Base-by-base conservation (phyloP, 2,329 filamentous ascomycete species). In the Epichloe hybrida region DNA sequence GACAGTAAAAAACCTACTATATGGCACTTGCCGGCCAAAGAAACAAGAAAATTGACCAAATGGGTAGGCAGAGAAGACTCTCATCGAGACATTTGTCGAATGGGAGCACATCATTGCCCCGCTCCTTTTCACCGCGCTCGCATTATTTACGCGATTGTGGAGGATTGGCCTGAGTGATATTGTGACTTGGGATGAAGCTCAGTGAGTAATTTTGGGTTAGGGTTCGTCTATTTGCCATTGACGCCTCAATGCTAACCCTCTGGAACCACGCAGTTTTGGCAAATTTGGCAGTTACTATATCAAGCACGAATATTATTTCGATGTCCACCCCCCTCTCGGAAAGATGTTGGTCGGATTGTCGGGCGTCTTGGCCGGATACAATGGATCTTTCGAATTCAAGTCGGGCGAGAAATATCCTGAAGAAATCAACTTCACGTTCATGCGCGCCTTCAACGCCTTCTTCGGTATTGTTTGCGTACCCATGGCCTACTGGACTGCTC, bases 251-350 rank as follows among this genome's bases (percentile, higher is more conserved):
- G 17, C 41, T 49, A 49, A 53, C 56, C 58, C 66, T 66, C 59
- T 66, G 15, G 12, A 17, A 38, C 9, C 36, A 49, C 17, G 17
- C 56, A 88, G 84, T 69, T 94, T 94, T 68, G 88, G 88, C 66
- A 98, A 98, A 74, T 98, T 98, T 69, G 93, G 93, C 57, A 97
- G 91, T 61, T 91, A 98, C 72, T 98, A 98, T 69, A 83, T 98
- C 65, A 96, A 98, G 70, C 88, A 91, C 68, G 93, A 98, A 70
- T 96, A 97, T 76, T 98, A 98, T 78, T 98, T 98, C 62, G 69
- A 71, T 57, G 86, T 94, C 52, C 88, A 95, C 69, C 93, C 93
- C 94, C 93, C 93, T 50, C 81, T 98, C 54, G 93, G 93, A 66
- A 98, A 98, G 76, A 97, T 98, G 81, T 82, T 98, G 51, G 91